These are phyloP conservation scores for Mycena epipterygia DNA, from an alignment of 768 basidiomycete genomes.

Conservation along the genomic window DNA sequence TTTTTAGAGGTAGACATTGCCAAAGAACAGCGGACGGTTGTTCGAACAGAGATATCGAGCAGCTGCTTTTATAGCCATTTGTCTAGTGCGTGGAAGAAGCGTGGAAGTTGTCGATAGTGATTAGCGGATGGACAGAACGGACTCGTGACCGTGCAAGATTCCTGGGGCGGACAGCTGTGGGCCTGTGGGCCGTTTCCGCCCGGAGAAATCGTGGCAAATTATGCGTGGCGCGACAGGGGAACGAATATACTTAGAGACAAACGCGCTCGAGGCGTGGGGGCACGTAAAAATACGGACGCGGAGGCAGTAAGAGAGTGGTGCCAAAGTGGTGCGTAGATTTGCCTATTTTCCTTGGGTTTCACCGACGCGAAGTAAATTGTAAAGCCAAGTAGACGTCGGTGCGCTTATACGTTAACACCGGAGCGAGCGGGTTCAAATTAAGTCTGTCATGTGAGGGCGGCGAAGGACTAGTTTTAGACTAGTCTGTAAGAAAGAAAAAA, in stretches of 20 bases:
- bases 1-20: slow-evolving; percentile 15
- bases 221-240: not conserved
- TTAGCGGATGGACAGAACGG: slow-evolving; percentile 22
- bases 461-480: not conserved
- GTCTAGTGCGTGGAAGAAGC: slow-evolving; percentile 13
- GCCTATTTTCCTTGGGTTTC: slow-evolving; percentile 7
- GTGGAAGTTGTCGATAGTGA: slow-evolving; percentile 14
- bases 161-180: slow-evolving; percentile 7
- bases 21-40: slow-evolving; percentile 1
- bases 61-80: slow-evolving; percentile 28
- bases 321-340: not conserved
- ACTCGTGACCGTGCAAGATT: slow-evolving; percentile 27
- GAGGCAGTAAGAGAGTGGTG: slow-evolving; percentile 10
- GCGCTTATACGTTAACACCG: not conserved
- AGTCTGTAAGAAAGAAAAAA: not conserved
- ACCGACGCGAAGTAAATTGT: slow-evolving; percentile 21
- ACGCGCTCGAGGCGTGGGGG: too few relatives aligned
- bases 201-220: slow-evolving; percentile 31
- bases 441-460: slow-evolving; percentile 22
- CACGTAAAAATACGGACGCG: slow-evolving; percentile 18
- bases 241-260: too few relatives aligned
- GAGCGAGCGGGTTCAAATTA: slow-evolving; percentile 11
- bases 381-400: slow-evolving; percentile 18
- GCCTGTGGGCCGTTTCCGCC: slow-evolving; percentile 3
- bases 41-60: not conserved